Evolutionary conservation across 78 protist species (phyloP), one percentile per base, ranked within the genome.

Genomic region (Monosiga brevicollis): DNA sequence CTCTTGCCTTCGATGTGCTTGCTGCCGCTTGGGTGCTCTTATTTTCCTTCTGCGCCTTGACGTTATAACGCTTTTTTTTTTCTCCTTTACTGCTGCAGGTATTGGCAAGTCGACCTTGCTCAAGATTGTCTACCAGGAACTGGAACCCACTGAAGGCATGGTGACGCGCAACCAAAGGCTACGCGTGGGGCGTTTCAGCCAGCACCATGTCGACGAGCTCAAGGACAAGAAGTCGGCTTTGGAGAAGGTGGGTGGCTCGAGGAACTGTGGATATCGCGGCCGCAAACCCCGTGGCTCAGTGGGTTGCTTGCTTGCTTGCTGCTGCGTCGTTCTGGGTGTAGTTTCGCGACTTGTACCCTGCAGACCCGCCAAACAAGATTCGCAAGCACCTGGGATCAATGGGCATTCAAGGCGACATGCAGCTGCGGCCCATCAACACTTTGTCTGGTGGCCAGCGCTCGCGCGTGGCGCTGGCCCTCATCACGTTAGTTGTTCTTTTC

Each of bases 381-480:
- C 81, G 81, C 71, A n/a, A 15, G 37, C 71, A 22, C 40, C 81
- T 77, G 36, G 81, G 81, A 35, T 1, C 11, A 9, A 36, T 37
- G 1, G 81, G 81, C 2, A 39, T 77, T 3, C 72, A 20, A 9
- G 55, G 89, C 71, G 81, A 80, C 81, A 76, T 55, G 32, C 62
- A 85, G 62, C 87, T 39, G 54, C 62, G 25, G n/a, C 84, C 75
- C 36, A 80, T 86, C 40, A 20, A 23, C 6, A 78, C 83, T n/a
- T 37, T 84, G n/a, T 42, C 73, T 37, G 99, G 98, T 15, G 99
- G 99, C 38, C 98, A 97, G 90, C 90, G 92, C 84, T 80, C 90
- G 75, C 91, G 98, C 40, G 96, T 97, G 40, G 96, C 91, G 77
- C 86, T 97, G 25, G 97, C 97, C 11, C 93, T 86, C 24, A 10